Evolutionary conservation across 805 yeast species (phyloP), one percentile per base, ranked within the genome.

Genomic region (Teunomyces cretensis): DNA sequence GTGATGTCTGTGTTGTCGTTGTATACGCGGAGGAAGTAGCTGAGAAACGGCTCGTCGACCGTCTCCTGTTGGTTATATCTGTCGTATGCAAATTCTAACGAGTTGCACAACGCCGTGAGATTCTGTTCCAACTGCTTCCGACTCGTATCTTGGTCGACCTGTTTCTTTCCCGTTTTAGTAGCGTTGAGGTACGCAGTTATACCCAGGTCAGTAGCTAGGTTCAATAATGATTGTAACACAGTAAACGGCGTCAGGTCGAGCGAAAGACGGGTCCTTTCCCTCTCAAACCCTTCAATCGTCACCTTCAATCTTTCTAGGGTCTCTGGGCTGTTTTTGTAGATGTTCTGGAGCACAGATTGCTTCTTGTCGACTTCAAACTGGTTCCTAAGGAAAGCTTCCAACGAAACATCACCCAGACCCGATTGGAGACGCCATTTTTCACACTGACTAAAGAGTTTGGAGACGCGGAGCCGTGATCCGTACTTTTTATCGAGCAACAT

Each of bases 21-120:
- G 56, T 74, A 75, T 39, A 65, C 69, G 22, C 62, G 58, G 17
- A 77, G 50, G 48, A 75, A 78, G 52, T 60, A 67, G 9, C 64
- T 68, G 6, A 77, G 31, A 46, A 78, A 66, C 4, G 53, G 39
- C 11, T 48, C 50, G 5, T 54, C 48, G n/a, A 6, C 9, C 13
- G 30, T 22, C 9, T 35, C 32, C 22, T 32, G 38, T 33, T 43
- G 44, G 3, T n/a, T 24, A 38, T 49, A 62, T 3, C 37, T 43
- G 6, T 42, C 26, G 37, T 53, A 57, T 5, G 58, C 48, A 30
- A 42, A n/a, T 8, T 35, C 15, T 9, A 67, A 43, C 1, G 70
- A 58, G 12, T 28, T 41, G 30, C 55, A 45, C 47, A 67, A 67
- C 9, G 53, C 37, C 4, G 46, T 30, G 14, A 65, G 39, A 30